Base-by-base conservation (phyloP, 1,284 basidiomycete species). In the Exsudoporus floridanus region DNA sequence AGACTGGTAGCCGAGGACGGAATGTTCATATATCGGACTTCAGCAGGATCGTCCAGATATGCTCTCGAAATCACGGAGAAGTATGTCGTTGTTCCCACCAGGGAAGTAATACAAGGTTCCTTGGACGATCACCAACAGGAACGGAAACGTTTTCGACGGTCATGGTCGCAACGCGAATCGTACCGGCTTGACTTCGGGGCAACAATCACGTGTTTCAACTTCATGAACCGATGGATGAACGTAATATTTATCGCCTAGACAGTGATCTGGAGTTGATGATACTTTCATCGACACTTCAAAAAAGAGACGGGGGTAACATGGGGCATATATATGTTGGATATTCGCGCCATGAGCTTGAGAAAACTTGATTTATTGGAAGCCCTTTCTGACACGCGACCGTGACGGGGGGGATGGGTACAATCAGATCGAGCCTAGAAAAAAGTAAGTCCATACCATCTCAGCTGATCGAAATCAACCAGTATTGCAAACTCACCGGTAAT, bases 111-210 rank as follows among this genome's bases (percentile, higher is more conserved):
- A 18, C n/a, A 23, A 35, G 27, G 39, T 40, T 46, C 31, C 25
- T n/a, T 38, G 35, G 46, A 42, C 35, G 37, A 45, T 59, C 41
- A 35, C 50, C 30, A 13, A 34, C 36, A 31, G 40, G 27, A 39
- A 42, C 19, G 30, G 38, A 39, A 54, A 34, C 19, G 38, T 44
- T 53, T 46, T 38, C 18, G 38, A 36, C 21, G 18, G 45, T 33
- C 41, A 53, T 44, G 31, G 16, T 33, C 40, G 14, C 10, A 25
- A 25, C 10, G 14, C n/a, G 27, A 30, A 34, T 18, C 36, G 27
- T 25, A n/a, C 35, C 21, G n/a, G 18, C 4, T 51, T 27, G 25
- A 30, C 19, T 23, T 58, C 7, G 16, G 10, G 6, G 7, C 30
- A n/a, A 36, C 13, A 18, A 48, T 30, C 44, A 50, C 53, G 28